These are phyloP conservation scores for Metarhizium anisopliae DNA, from an alignment of 2,329 filamentous ascomycete species.

Conservation along the genomic window DNA sequence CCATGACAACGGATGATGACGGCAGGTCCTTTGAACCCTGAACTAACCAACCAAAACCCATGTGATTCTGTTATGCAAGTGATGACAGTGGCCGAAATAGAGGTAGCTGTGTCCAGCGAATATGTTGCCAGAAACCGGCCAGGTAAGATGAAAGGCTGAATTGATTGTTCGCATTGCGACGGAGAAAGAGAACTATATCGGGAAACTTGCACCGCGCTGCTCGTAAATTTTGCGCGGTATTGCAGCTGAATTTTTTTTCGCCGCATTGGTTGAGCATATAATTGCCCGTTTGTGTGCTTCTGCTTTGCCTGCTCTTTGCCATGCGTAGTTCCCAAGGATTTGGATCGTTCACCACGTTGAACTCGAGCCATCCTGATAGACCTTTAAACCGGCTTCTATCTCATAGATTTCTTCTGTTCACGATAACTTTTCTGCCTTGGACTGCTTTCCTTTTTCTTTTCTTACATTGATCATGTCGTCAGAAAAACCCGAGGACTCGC, in stretches of 20 bases:
- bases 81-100: slow-evolving; percentile 6
- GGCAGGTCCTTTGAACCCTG: background rate
- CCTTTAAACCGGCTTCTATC: background rate
- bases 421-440: background rate
- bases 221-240: background rate
- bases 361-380: background rate
- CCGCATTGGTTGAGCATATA: slow-evolving; percentile 1
- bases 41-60: background rate
- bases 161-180: background rate
- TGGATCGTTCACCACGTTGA: background rate
- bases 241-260: background rate
- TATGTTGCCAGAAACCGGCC: slow-evolving; percentile 4
- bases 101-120: slow-evolving; percentile 5
- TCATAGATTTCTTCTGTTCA: background rate
- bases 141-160: background rate
- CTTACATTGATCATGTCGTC: slow-evolving; percentile 5
- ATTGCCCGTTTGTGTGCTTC: background rate
- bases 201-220: background rate
- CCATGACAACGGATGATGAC: background rate
- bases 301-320: background rate
- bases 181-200: background rate
- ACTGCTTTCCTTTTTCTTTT: background rate
- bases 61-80: slow-evolving; percentile 2
- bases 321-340: background rate
- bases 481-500: slow-evolving; percentile 8